A percentile compares a stretch with the other conserved stretches of the same genome.
phyloP scores from a whole-genome alignment of 2,329 filamentous ascomycete species.

The Stachybotrys chlorohalonatus region DNA sequence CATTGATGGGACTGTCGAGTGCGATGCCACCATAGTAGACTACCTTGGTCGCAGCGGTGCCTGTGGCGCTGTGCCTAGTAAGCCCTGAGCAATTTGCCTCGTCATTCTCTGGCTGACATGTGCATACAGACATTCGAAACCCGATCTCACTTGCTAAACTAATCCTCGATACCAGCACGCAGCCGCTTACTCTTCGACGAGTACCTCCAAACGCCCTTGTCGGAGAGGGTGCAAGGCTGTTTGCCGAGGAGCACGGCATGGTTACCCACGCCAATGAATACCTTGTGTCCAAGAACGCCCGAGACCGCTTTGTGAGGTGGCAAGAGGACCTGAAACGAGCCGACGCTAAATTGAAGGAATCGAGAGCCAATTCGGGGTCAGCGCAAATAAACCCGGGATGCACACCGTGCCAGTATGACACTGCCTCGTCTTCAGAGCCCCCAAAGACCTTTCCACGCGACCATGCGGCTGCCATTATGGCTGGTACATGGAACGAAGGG shows the following conservation, averaged over 20 bases:
- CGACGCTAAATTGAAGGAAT: conserved; percentile 32
- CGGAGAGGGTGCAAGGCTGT: conserved; percentile 76
- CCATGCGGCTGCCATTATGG: conserved; percentile 45
- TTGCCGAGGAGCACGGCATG: conserved; percentile 72
- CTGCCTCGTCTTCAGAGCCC: conserved; percentile 15
- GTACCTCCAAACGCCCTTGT: conserved; percentile 91
- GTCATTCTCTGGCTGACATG: not conserved
- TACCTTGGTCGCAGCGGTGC: conserved; percentile 86
- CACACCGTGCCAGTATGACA: conserved; percentile 23
- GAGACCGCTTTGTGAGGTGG: conserved; percentile 75
- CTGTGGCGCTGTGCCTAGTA: conserved; percentile 83
- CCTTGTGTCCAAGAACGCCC: conserved; percentile 71
- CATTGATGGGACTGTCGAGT: conserved; percentile 85
- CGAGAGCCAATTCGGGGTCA: conserved; percentile 7
- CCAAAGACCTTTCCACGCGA: conserved; percentile 25
- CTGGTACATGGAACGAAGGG: conserved; percentile 54
- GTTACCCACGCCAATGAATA: conserved; percentile 62
- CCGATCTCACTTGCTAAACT: conserved; percentile 80
- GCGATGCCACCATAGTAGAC: conserved; percentile 89
- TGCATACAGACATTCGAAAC: conserved; percentile 72
- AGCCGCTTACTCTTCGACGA: conserved; percentile 71
- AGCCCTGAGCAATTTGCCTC: conserved; percentile 23
- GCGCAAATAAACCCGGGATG: conserved; percentile 9
- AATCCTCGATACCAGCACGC: conserved; percentile 68
- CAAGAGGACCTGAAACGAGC: conserved; percentile 59